Evolutionary conservation across 495 filamentous ascomycete genomes (phyloP).

Genomic region (Amorphotheca resinae): DNA sequence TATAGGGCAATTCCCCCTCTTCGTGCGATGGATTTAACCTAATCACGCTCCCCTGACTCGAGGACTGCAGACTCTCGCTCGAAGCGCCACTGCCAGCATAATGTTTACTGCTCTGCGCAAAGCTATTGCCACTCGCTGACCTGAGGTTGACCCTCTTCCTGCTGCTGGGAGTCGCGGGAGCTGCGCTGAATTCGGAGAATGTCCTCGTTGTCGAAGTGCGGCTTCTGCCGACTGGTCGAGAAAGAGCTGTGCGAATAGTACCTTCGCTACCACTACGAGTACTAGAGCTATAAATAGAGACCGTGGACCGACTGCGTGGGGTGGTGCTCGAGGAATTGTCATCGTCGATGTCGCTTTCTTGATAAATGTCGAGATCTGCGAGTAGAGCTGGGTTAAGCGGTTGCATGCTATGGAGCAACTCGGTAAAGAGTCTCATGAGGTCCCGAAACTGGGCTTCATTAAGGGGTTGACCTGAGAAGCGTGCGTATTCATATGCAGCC

Average conservation of each 20-base stretch:
- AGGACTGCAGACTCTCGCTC: constrained; percentile 28
- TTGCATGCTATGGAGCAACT: constrained; percentile 65
- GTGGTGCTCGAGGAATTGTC: constrained; percentile 30
- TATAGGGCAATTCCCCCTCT: constrained; percentile 15
- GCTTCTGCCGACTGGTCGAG: constrained; percentile 18
- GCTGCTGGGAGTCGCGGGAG: constrained; percentile 39
- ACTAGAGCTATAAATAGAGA: constrained; percentile 9
- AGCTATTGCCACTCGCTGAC: constrained; percentile 26
- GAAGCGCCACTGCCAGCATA: constrained; percentile 29
- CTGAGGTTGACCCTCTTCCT: constrained; percentile 23
- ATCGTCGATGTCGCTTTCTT: constrained; percentile 30
- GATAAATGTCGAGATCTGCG: constrained; percentile 24
- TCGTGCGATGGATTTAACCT: constrained; percentile 11
- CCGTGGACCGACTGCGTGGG: constrained; percentile 19
- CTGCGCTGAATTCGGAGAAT: constrained; percentile 32
- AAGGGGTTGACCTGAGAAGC: constrained; percentile 52
- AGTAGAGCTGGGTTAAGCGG: constrained; percentile 38
- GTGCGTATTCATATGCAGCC: constrained; percentile 63
- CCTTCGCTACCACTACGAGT: constrained; percentile 19
- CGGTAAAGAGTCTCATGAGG: constrained; percentile 80
- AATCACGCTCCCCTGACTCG: constrained; percentile 18
- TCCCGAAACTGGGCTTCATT: constrained; percentile 58
- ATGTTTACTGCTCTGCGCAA: constrained; percentile 29
- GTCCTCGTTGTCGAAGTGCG: constrained; percentile 24
- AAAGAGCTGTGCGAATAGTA: constrained; percentile 19